phyloP scores from a whole-genome alignment of 768 basidiomycete species.

The Phylloporus sp. region DNA sequence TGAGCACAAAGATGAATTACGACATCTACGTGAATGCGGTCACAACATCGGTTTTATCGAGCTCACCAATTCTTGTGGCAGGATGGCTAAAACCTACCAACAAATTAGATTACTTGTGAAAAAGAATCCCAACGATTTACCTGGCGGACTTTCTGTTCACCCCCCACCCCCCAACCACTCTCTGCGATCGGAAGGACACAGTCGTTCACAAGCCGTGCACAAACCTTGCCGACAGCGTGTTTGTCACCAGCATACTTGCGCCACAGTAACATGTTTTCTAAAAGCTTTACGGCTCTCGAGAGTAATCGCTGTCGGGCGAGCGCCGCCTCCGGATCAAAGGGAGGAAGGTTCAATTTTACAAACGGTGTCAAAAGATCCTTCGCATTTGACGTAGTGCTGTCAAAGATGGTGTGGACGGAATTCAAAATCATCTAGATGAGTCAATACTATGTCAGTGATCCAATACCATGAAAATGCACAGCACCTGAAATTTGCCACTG shows the following conservation, averaged over 20 bases:
- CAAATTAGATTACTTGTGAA: conserved; percentile 1
- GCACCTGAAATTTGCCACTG: conserved; percentile 60
- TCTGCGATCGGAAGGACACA: conserved; percentile 63
- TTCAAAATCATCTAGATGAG: conserved; percentile 53
- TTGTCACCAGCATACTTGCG: conserved; percentile 62
- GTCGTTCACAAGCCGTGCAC: conserved; percentile 51
- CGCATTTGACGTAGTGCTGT: conserved; percentile 48
- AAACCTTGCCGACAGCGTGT: conserved; percentile 51
- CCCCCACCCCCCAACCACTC: conserved; percentile 85
- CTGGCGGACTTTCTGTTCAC: conserved; percentile 56
- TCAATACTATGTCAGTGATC: conserved; percentile 8
- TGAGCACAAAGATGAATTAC: conserved; percentile 9
- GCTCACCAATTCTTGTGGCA: conserved; percentile 25
- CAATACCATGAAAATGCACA: background rate
- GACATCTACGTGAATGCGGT: conserved; percentile 7
- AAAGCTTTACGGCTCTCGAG: conserved; percentile 60
- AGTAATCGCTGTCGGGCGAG: conserved; percentile 69
- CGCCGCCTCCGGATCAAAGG: conserved; percentile 74
- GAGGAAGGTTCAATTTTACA: conserved; percentile 35
- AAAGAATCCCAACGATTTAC: conserved; percentile 35
- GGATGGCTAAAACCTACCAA: conserved; percentile 19
- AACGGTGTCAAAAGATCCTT: conserved; percentile 49
- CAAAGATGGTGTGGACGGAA: conserved; percentile 47
- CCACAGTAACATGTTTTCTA: conserved; percentile 73
- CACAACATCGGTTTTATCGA: conserved; percentile 16